A percentile compares a stretch with the other conserved stretches of the same genome.
phyloP scores from a whole-genome alignment of 495 filamentous ascomycete genomes.

The Durotheca rogersii region DNA sequence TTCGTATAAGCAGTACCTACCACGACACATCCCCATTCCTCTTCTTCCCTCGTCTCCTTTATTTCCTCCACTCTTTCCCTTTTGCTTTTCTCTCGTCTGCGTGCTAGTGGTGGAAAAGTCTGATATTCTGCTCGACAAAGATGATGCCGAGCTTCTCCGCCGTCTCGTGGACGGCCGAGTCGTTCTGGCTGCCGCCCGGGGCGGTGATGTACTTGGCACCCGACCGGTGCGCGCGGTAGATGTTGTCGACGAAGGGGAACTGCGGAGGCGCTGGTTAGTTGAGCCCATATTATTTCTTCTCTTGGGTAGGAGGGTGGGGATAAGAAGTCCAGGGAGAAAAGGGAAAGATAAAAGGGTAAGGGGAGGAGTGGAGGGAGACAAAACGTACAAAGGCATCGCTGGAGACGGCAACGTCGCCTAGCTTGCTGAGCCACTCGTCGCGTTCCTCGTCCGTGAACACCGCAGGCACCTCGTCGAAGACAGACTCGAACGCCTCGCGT shows the following conservation, averaged over 20 bases:
- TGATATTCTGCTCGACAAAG: conserved; percentile 84
- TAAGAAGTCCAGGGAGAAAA: too few relatives aligned
- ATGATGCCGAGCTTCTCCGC: conserved; percentile 88
- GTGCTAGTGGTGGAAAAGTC: conserved; percentile 84
- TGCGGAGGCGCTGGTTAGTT: conserved; percentile 39
- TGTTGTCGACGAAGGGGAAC: conserved; percentile 98
- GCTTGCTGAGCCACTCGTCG: conserved; percentile 74
- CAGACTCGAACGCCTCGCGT: conserved; percentile 78
- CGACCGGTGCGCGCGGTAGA: conserved; percentile 83
- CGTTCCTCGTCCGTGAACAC: conserved; percentile 83
- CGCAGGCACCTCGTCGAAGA: conserved; percentile 88
- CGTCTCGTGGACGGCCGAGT: conserved; percentile 82
- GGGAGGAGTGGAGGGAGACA: too few relatives aligned
- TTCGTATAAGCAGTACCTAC: too few relatives aligned
- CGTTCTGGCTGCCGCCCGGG: conserved; percentile 91
- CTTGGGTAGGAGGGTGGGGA: too few relatives aligned
- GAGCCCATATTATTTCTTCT: too few relatives aligned
- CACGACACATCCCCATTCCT: too few relatives aligned
- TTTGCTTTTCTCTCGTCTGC: neutral
- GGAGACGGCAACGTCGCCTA: conserved; percentile 79
- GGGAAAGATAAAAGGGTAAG: neutral
- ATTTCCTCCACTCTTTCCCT: conserved; percentile 1
- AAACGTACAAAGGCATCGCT: conserved; percentile 92
- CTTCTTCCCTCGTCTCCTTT: conserved; percentile 8
- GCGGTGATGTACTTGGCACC: conserved; percentile 95